phyloP scores from a whole-genome alignment of 306 rosid genomes.

The Crotalaria pallida region DNA sequence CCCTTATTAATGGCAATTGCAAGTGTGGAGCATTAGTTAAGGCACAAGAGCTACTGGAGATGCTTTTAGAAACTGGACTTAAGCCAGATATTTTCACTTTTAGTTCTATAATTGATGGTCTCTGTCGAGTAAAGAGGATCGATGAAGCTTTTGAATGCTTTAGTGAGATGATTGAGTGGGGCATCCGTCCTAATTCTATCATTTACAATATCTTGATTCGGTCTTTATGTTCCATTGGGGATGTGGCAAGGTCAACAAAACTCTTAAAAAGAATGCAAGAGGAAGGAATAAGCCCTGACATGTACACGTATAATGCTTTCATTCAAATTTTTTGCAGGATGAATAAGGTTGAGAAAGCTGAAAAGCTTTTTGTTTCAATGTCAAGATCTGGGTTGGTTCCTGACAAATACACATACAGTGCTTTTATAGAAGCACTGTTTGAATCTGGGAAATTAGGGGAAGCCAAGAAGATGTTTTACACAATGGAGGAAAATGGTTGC shows the following conservation, averaged over 20 bases:
- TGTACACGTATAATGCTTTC: constrained; percentile 59
- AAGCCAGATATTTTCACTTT: constrained; percentile 77
- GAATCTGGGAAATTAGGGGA: constrained; percentile 52
- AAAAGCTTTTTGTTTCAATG: constrained; percentile 56
- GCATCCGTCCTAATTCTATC: constrained; percentile 55
- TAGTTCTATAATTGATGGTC: constrained; percentile 70
- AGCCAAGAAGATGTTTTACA: constrained; percentile 64
- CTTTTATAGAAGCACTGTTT: constrained; percentile 55
- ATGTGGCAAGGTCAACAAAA: constrained; percentile 45
- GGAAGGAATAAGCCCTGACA: constrained; percentile 66
- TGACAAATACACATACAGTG: constrained; percentile 53
- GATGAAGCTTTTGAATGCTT: constrained; percentile 74
- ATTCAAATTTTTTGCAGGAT: constrained; percentile 53
- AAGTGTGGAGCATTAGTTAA: constrained; percentile 43
- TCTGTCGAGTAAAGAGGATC: constrained; percentile 48
- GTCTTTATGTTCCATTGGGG: constrained; percentile 55
- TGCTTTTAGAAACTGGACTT: constrained; percentile 53
- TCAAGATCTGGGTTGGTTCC: constrained; percentile 54
- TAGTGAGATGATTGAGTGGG: constrained; percentile 78
- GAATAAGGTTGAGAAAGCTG: constrained; percentile 60
- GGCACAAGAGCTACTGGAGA: constrained; percentile 55
- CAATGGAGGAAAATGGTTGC: constrained; percentile 59
- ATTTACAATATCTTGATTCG: constrained; percentile 70
- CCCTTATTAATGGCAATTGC: constrained; percentile 69
- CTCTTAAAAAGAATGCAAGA: constrained; percentile 61